These are phyloP conservation scores for Raffaelea ambrosiae DNA, from an alignment of 2,329 filamentous ascomycete species.

Conservation along the genomic window DNA sequence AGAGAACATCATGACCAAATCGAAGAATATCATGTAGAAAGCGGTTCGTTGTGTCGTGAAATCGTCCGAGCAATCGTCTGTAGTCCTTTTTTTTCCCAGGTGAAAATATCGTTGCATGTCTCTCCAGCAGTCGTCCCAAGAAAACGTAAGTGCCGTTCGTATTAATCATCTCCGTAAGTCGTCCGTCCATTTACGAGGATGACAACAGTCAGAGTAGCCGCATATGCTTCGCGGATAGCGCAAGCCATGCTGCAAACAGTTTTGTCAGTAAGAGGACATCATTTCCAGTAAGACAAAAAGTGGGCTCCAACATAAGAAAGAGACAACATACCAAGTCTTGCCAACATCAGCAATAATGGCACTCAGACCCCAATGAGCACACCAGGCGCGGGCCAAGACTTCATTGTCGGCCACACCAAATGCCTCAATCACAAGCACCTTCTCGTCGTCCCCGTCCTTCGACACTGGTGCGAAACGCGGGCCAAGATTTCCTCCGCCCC, in stretches of 20 bases:
- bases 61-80: too few species aligned
- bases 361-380: conserved; percentile 64
- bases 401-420: conserved; percentile 69
- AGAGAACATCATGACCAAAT: too few species aligned
- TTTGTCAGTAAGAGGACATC: background rate
- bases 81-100: too few species aligned
- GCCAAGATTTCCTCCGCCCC: conserved; percentile 7
- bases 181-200: conserved; percentile 49
- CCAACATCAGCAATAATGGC: conserved; percentile 62
- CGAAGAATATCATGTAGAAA: too few species aligned
- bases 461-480: conserved; percentile 10
- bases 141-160: background rate
- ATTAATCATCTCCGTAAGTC: conserved; percentile 10
- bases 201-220: conserved; percentile 62
- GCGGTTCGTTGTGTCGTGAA: too few species aligned
- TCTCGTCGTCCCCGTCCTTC: conserved; percentile 45
- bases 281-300: background rate
- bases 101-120: too few species aligned
- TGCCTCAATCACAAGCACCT: conserved; percentile 63
- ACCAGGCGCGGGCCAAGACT: conserved; percentile 69
- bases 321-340: conserved; percentile 52
- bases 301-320: background rate
- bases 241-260: conserved; percentile 52
- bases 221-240: conserved; percentile 67
- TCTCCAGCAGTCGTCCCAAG: too few species aligned